Base-by-base conservation (phyloP, 129 eudicot genomes). In the Calendula officinalis region DNA sequence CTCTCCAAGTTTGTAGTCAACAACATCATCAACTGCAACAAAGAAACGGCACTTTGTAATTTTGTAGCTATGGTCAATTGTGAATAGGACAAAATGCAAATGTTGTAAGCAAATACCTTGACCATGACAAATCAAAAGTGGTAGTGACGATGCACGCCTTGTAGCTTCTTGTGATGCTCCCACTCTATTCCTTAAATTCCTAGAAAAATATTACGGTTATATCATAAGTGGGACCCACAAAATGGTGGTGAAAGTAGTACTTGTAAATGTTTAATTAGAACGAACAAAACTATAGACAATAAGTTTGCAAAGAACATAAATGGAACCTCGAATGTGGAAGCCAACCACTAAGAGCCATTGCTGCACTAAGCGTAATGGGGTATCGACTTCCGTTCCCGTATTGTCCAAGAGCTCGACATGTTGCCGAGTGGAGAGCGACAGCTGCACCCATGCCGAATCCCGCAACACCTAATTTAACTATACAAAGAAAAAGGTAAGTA, bases 1-100 rank as follows among this genome's bases (percentile, higher is more conserved):
- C 55, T 89, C 89, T 59, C 94, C 94, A n/a, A 71, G 83, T 67
- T 73, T 62, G 72, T 72, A 80, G 30, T 85, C 85, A 22, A 89
- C 94, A 10, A 89, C 94, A 35, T 89, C 96, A 74, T 89, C 96
- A 37, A 69, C 96, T 89, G 78, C 51, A 77, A 75, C 77, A 83
- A 40, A 61, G 50, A 68, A 62, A 66, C 52, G 47, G 8, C n/a
- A 27, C 38, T n/a, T 54, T 5, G 27, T 11, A 6, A 22, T 70
- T 3, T 43, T 22, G 30, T 22, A 22, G 30, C 30, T 22, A 22
- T 22, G 30, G 30, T 22, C 30, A 22, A 22, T 22, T 22, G 30
- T 22, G 1, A 0, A 22, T 22, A 22, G 30, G 30, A 22, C 30
- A 22, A 22, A 22, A 22, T 22, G 2, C 1, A 22, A 22, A 22